Evolutionary conservation across 108 stramenopile genomes (phyloP).

Genomic region (Skeletonema menzelii): DNA sequence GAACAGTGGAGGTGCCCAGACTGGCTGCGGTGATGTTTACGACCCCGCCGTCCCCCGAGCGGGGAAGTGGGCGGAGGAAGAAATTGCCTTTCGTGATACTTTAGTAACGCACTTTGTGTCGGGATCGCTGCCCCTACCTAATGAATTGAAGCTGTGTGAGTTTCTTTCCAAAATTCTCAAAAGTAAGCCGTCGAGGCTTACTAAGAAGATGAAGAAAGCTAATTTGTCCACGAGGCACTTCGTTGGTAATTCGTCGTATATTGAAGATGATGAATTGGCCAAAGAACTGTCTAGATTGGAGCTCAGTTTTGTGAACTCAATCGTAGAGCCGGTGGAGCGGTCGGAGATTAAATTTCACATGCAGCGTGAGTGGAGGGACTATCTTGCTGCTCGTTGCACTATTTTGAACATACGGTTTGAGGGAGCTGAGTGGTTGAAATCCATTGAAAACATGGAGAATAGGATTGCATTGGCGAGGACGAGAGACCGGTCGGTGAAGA

Average conservation of each 20-base stretch:
- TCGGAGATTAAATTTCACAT: slow-evolving; percentile 86
- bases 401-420: slow-evolving; percentile 61
- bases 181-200: slow-evolving; percentile 85
- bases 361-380: slow-evolving; percentile 88
- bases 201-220: slow-evolving; percentile 93
- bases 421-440: slow-evolving; percentile 67
- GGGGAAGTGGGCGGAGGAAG: slow-evolving; percentile 86
- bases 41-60: slow-evolving; percentile 55
- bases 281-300: slow-evolving; percentile 69
- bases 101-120: slow-evolving; percentile 67
- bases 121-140: slow-evolving; percentile 67
- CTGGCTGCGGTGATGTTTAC: background rate
- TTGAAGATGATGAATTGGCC: slow-evolving; percentile 51
- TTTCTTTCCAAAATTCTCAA: slow-evolving; percentile 84
- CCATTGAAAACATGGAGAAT: slow-evolving; percentile 82
- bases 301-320: slow-evolving; percentile 57
- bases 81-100: slow-evolving; percentile 74
- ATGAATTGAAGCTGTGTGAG: slow-evolving; percentile 85
- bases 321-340: slow-evolving; percentile 72
- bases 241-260: slow-evolving; percentile 37
- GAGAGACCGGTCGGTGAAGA: slow-evolving; percentile 57
- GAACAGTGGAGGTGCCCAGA: background rate
- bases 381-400: slow-evolving; percentile 66
- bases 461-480: slow-evolving; percentile 72
- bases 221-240: slow-evolving; percentile 73